A percentile compares a stretch with the other conserved stretches of the same genome.
phyloP scores from a whole-genome alignment of 1,284 basidiomycete genomes.

The Ceraceosorus bombacis region DNA sequence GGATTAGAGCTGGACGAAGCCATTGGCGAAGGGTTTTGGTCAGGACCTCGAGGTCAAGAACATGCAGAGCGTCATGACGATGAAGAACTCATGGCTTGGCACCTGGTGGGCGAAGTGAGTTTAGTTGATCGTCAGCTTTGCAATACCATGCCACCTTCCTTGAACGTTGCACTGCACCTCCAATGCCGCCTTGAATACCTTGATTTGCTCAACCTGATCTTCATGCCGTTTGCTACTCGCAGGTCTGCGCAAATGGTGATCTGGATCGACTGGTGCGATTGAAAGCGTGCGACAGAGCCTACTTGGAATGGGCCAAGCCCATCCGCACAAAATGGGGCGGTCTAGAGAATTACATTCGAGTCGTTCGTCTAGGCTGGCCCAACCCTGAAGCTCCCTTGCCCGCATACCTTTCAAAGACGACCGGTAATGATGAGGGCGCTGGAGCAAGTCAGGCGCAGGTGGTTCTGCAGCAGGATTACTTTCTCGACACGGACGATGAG shows the following conservation, averaged over 20 bases:
- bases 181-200: too few relatives aligned
- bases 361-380: constrained; percentile 25
- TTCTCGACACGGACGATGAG: constrained; percentile 16
- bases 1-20: too few relatives aligned
- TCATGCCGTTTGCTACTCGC: constrained; percentile 9
- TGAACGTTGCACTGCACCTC: too few relatives aligned
- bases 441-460: constrained; percentile 6
- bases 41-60: too few relatives aligned
- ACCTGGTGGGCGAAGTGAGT: too few relatives aligned
- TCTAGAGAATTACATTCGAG: constrained; percentile 32
- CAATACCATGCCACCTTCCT: too few relatives aligned
- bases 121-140: too few relatives aligned
- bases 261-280: constrained; percentile 32
- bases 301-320: constrained; percentile 21
- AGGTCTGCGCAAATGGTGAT: constrained; percentile 22
- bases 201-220: too few relatives aligned
- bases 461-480: constrained; percentile 13
- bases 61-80: too few relatives aligned
- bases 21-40: too few relatives aligned
- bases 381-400: constrained; percentile 18
- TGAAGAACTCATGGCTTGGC: too few relatives aligned
- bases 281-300: constrained; percentile 22
- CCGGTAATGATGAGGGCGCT: neutral
- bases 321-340: constrained; percentile 20
- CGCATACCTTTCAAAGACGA: constrained; percentile 12